Conservation (phyloP, 169 alveolate species). For the Eimeria necatrix region DNA sequence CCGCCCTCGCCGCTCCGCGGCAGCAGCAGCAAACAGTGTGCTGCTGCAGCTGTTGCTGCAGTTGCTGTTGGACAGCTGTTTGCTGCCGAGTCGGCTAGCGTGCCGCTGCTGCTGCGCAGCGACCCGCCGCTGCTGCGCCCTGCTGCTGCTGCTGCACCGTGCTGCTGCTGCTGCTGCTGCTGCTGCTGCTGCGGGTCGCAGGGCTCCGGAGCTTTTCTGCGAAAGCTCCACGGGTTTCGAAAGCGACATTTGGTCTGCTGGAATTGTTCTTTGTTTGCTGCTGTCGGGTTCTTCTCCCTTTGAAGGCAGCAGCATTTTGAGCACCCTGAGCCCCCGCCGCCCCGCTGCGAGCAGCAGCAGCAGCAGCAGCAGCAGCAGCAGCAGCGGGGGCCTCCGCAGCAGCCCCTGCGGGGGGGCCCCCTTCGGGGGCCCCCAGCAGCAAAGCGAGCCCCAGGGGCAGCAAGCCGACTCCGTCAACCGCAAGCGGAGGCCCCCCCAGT, state of each 20-base stretch:
- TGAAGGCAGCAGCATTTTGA: background rate
- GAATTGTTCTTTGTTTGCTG: constrained; percentile 22
- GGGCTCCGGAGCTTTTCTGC: constrained; percentile 21
- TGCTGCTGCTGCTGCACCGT: background rate
- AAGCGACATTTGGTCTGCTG: constrained; percentile 50
- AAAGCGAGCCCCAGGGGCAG: no score
- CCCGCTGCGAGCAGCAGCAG: no score
- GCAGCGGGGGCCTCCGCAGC: background rate
- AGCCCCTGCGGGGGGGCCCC: background rate
- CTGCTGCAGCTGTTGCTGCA: background rate
- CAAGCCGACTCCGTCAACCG: no score
- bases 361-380: constrained; percentile 1
- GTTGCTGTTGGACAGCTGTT: background rate
- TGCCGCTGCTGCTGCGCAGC: no score
- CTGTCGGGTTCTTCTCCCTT: background rate
- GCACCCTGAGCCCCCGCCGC: background rate
- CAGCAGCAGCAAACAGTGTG: no score
- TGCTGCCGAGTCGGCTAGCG: background rate
- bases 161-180: no score
- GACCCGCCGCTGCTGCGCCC: no score
- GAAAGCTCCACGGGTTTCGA: background rate
- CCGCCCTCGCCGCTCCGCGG: no score
- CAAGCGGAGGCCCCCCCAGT: background rate
- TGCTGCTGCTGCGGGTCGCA: background rate
- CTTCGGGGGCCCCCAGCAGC: no score